phyloP scores from a whole-genome alignment of 2,329 filamentous ascomycete genomes.

The Arthrobotrys musiformis region DNA sequence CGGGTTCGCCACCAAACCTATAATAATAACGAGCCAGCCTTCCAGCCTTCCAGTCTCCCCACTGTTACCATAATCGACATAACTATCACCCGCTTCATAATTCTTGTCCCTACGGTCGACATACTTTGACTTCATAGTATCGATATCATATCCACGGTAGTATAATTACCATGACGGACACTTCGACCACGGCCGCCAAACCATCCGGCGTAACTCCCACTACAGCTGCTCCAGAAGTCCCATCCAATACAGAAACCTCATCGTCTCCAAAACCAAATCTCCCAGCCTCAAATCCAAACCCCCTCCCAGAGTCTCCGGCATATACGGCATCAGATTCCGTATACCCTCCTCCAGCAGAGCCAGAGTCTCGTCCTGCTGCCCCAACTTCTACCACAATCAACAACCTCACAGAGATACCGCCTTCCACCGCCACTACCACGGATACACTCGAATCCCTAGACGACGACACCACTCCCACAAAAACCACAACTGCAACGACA shows the following conservation, averaged over 20 bases:
- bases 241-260: not conserved
- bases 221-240: conserved; percentile 32
- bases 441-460: conserved; percentile 32
- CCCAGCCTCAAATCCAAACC: conserved; percentile 47
- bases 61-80: not conserved
- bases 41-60: conserved; percentile 1
- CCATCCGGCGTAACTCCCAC: conserved; percentile 48
- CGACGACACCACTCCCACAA: conserved; percentile 37
- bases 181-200: conserved; percentile 46
- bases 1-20: not conserved
- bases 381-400: conserved; percentile 41
- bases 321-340: conserved; percentile 42
- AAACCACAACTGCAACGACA: conserved; percentile 26
- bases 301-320: conserved; percentile 43
- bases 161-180: conserved; percentile 26
- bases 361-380: conserved; percentile 32
- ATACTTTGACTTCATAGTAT: too few species aligned
- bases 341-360: conserved; percentile 45
- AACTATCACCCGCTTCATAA: too few species aligned
- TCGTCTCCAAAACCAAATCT: conserved; percentile 37
- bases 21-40: conserved; percentile 10
- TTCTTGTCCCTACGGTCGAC: not conserved
- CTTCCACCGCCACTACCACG: not conserved
- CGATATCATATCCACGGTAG: not conserved
- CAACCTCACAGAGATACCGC: conserved; percentile 46